Conservation (phyloP, 805 yeast species). For the Spathaspora girioi region DNA sequence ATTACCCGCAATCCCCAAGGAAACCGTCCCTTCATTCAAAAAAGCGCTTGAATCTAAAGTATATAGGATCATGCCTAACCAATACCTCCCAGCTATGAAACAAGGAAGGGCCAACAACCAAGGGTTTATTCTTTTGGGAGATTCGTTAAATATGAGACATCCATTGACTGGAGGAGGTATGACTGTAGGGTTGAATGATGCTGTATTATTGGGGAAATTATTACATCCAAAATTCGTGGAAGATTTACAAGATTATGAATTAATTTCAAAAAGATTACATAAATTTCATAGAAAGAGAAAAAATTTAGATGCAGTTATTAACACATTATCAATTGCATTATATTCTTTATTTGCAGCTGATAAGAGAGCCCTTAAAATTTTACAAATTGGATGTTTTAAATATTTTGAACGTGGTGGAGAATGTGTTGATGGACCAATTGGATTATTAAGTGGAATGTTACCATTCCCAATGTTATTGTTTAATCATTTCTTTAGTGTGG, state of each 20-base stretch:
- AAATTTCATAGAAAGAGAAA: slow-evolving; percentile 80
- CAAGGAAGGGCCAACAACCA: slow-evolving; percentile 50
- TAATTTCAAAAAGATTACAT: slow-evolving; percentile 52
- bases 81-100: slow-evolving; percentile 74
- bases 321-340: slow-evolving; percentile 86
- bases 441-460: slow-evolving; percentile 75
- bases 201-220: slow-evolving; percentile 60
- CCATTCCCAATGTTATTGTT: slow-evolving; percentile 75
- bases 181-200: slow-evolving; percentile 95
- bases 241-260: slow-evolving; percentile 54
- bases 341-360: slow-evolving; percentile 91
- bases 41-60: slow-evolving; percentile 54
- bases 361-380: slow-evolving; percentile 53
- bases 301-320: slow-evolving; percentile 75
- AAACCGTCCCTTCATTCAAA: slow-evolving; percentile 62
- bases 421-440: slow-evolving; percentile 74
- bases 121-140: slow-evolving; percentile 85
- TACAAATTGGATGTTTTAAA: slow-evolving; percentile 85
- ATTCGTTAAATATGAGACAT: slow-evolving; percentile 95
- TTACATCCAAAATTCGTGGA: slow-evolving; percentile 53
- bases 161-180: slow-evolving; percentile 99
- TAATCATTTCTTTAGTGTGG: slow-evolving; percentile 87
- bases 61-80: slow-evolving; percentile 89
- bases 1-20: slow-evolving; percentile 63
- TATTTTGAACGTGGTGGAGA: slow-evolving; percentile 85